phyloP scores from a whole-genome alignment of 164 flowering plant genomes.

The Dillenia suffruticosa region DNA sequence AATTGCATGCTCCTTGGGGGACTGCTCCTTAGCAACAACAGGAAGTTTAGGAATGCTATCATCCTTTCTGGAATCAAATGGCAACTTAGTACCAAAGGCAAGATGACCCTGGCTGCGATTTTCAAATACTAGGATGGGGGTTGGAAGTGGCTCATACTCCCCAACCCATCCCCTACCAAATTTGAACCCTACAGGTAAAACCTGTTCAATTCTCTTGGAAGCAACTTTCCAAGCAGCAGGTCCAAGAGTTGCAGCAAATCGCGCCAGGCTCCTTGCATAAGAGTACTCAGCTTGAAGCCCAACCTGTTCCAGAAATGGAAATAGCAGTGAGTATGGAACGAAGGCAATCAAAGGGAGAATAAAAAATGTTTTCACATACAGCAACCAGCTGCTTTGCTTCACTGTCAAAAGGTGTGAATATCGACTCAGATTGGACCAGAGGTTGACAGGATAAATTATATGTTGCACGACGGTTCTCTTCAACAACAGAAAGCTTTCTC shows the following conservation, averaged over 20 bases:
- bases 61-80: constrained; percentile 20
- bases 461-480: constrained; percentile 81
- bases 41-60: constrained; percentile 5
- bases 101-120: constrained; percentile 28
- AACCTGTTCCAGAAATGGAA: constrained; percentile 50
- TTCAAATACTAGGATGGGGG: constrained; percentile 55
- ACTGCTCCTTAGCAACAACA: background rate
- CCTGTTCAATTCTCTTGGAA: constrained; percentile 71
- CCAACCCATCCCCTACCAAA: constrained; percentile 98
- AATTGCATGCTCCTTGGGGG: constrained; percentile 21
- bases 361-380: constrained; percentile 40
- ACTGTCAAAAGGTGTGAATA: constrained; percentile 60
- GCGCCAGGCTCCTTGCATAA: constrained; percentile 90
- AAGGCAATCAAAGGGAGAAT: background rate
- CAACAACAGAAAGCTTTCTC: constrained; percentile 44
- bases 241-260: constrained; percentile 91
- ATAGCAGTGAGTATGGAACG: constrained; percentile 10
- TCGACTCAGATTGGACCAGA: constrained; percentile 39
- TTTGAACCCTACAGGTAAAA: constrained; percentile 60
- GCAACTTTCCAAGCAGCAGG: constrained; percentile 90
- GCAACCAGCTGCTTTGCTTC: constrained; percentile 82
- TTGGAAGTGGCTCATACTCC: constrained; percentile 86
- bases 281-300: constrained; percentile 83
- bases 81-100: constrained; percentile 15
- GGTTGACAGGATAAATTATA: constrained; percentile 49